Base-by-base conservation (phyloP, 768 basidiomycete species). In the Panaeolus papilionaceus region DNA sequence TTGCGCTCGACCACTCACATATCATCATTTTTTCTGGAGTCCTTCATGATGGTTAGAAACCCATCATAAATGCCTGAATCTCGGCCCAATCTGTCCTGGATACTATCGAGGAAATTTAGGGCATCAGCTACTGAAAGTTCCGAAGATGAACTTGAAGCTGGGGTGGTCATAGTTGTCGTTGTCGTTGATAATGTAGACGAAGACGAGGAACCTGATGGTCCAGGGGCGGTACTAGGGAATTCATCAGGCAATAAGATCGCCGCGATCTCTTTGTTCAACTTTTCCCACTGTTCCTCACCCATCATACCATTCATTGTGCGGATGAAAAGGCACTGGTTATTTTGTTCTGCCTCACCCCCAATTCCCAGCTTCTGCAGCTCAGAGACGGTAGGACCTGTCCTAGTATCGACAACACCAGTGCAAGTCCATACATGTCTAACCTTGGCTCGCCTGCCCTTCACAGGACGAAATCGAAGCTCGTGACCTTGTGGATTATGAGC, bases 21-120 rank as follows among this genome's bases (percentile, higher is more conserved):
- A 75, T 97, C 93, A 72, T 92, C n/a, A n/a, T n/a, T n/a, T n/a
- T n/a, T 93, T 82, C 99, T 99, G 80, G 99, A 98, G 78, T 99
- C 96, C 82, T 98, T 98, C 97, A 98, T 98, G 75, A 98, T 96
- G 76, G 96, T 94, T 77, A 96, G 80, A 73, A 96, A 95, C 69
- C 90, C 86, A 79, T 97, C 96, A 79, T 98, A 98, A 49, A 96
- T 94, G 72, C 94, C 92, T 23, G 95, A 94, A 76, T 94, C 89
- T 77, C 94, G 91, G 65, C 88, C 86, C 76, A 97, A 98, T 81
- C 95, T 92, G 38, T 86, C 81, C 81, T 97, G 96, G 81, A 98
- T 95, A 38, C 91, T 92, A 75, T 97, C 95, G 67, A 98, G 88
- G 75, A 96, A 98, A 74, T 89, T 91, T 73, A 96, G 84, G 23